Evolutionary conservation across 2,329 filamentous ascomycete species (phyloP).

Genomic region (Tolypocladium inflatum): DNA sequence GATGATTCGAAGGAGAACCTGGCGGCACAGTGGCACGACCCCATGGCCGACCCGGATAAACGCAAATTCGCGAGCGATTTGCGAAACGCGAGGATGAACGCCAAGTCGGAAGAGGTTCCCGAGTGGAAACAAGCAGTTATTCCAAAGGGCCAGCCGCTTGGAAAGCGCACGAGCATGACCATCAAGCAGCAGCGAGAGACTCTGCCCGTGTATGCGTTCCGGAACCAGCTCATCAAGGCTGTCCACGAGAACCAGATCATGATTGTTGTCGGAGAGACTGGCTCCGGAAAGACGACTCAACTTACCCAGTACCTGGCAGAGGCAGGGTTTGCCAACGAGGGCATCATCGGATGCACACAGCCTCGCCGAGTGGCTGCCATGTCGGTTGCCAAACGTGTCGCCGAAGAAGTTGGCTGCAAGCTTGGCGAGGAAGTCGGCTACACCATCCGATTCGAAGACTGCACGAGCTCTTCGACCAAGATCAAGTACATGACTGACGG

Average conservation of each 20-base stretch:
- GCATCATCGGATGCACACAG: conserved; percentile 93
- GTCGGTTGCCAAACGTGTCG: conserved; percentile 93
- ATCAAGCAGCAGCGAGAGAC: conserved; percentile 93
- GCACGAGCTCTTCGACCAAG: conserved; percentile 74
- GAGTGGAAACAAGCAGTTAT: conserved; percentile 88
- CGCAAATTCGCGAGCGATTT: conserved; percentile 85
- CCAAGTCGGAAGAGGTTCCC: conserved; percentile 60
- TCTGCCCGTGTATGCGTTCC: conserved; percentile 82
- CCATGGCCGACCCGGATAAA: conserved; percentile 80
- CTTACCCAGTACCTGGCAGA: conserved; percentile 92
- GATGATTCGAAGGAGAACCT: conserved; percentile 76
- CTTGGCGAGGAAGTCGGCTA: conserved; percentile 93
- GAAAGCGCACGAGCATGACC: conserved; percentile 79
- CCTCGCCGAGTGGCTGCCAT: conserved; percentile 95
- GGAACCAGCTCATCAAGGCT: conserved; percentile 78
- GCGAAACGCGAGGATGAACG: conserved; percentile 53
- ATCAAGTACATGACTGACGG: conserved; percentile 99
- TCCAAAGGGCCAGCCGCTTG: conserved; percentile 69
- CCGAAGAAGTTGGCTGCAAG: conserved; percentile 87
- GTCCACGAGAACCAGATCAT: conserved; percentile 81
- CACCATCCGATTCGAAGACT: conserved; percentile 95
- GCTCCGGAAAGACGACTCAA: conserved; percentile 95
- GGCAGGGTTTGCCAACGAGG: conserved; percentile 76
- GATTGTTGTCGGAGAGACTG: conserved; percentile 95
- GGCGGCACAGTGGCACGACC: conserved; percentile 89